These are phyloP conservation scores for Tricholoma flavovirens DNA, from an alignment of 768 basidiomycete species.

Conservation along the genomic window DNA sequence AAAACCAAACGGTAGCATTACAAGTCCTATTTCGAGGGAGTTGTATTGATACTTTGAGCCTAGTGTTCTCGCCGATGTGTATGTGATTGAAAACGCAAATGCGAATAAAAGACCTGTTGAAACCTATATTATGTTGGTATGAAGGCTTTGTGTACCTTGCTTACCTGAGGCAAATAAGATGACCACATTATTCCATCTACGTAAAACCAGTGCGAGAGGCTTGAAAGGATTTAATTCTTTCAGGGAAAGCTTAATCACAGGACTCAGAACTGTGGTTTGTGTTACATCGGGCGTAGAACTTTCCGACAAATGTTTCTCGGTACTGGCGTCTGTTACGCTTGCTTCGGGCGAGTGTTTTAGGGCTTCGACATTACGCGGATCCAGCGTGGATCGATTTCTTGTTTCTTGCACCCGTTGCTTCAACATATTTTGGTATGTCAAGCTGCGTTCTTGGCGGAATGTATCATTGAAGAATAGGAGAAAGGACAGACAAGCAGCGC, in stretches of 20 bases:
- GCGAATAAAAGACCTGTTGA: conserved; percentile 62
- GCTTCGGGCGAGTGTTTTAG: not conserved
- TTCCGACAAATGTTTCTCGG: conserved; percentile 20
- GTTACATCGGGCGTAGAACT: conserved; percentile 10
- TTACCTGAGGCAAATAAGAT: conserved; percentile 63
- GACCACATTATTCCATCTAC: conserved; percentile 59
- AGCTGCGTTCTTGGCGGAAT: conserved; percentile 76
- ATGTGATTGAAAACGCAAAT: conserved; percentile 63
- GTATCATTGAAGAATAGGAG: conserved; percentile 73
- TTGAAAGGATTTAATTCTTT: conserved; percentile 72
- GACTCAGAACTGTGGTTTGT: conserved; percentile 4
- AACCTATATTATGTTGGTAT: not conserved
- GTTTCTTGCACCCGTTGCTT: conserved; percentile 32
- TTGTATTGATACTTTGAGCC: conserved; percentile 56
- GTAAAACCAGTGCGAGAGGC: conserved; percentile 54
- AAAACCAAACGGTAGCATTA: conserved; percentile 68
- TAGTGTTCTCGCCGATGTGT: conserved; percentile 71
- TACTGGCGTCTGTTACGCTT: not conserved
- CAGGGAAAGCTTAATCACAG: conserved; percentile 46
- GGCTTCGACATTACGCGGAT: not conserved
- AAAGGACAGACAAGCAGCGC: conserved; percentile 49
- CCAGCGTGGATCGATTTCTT: conserved; percentile 8
- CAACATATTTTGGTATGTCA: conserved; percentile 68
- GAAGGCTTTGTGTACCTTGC: conserved; percentile 9
- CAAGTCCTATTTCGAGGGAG: conserved; percentile 67